These are phyloP conservation scores for Heritiera littoralis DNA, from an alignment of 345 rosid genomes.

Conservation along the genomic window DNA sequence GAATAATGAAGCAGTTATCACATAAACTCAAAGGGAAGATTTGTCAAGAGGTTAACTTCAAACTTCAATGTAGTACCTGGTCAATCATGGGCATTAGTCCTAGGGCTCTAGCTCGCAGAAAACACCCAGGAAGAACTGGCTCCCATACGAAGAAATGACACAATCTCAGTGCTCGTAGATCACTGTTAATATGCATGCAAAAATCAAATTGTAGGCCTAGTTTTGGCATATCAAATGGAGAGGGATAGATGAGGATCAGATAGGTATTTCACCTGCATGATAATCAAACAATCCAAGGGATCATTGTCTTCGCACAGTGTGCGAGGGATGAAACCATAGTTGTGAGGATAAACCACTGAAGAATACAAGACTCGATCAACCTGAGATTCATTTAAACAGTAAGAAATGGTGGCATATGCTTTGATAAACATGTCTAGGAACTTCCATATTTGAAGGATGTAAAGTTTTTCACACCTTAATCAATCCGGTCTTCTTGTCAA, in stretches of 20 bases:
- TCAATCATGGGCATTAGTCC: conserved; percentile 99
- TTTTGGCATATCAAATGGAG: background rate
- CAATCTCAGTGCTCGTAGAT: conserved; percentile 9
- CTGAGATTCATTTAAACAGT: conserved; percentile 39
- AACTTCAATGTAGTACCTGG: conserved; percentile 48
- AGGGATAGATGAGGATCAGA: conserved; percentile 7
- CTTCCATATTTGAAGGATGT: background rate
- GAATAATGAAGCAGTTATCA: conserved; percentile 14
- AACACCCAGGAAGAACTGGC: conserved; percentile 97
- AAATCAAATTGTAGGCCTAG: background rate
- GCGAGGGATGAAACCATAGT: conserved; percentile 96
- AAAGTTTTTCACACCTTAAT: conserved; percentile 59
- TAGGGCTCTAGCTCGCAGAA: conserved; percentile 90
- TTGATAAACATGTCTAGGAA: background rate
- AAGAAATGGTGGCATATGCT: background rate
- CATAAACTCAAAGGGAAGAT: background rate
- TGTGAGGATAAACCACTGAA: conserved; percentile 95
- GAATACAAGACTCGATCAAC: conserved; percentile 88
- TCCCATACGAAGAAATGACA: conserved; percentile 48
- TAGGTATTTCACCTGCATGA: conserved; percentile 75
- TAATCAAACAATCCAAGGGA: conserved; percentile 88
- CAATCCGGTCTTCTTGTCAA: conserved; percentile 93
- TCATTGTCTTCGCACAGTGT: conserved; percentile 96
- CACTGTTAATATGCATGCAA: conserved; percentile 3
- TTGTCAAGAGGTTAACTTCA: background rate